Conservation (phyloP, 1,284 basidiomycete genomes). For the Tremellales sp. region DNA sequence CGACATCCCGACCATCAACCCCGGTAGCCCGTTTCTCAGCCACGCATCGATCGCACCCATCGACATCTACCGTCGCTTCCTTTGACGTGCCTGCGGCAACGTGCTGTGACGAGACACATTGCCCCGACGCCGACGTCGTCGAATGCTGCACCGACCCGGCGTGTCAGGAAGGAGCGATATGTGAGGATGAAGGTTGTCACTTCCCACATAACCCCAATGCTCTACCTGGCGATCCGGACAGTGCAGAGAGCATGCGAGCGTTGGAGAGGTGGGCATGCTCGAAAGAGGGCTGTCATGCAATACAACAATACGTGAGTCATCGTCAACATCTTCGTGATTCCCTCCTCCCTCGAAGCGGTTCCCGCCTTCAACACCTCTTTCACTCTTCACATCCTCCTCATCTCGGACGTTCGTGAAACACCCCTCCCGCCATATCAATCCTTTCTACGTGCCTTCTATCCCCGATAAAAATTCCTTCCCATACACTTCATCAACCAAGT, state of each 20-base stretch:
- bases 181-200: slow-evolving; percentile 3
- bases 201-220: not conserved
- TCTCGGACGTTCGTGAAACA: not conserved
- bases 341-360: not conserved
- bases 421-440: too few relatives aligned
- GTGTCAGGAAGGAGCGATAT: slow-evolving; percentile 10
- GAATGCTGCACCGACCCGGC: slow-evolving; percentile 16
- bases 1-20: slow-evolving; percentile 9
- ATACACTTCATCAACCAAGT: not conserved
- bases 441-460: not conserved
- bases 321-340: not conserved
- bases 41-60: not conserved
- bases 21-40: not conserved
- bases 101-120: slow-evolving; percentile 12
- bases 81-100: slow-evolving; percentile 6
- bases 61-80: not conserved
- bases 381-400: not conserved
- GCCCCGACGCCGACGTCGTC: slow-evolving; percentile 14
- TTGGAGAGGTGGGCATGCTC: slow-evolving; percentile 28
- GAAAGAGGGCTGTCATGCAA: slow-evolving; percentile 33
- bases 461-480: not conserved
- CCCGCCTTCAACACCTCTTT: not conserved
- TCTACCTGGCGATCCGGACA: not conserved
- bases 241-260: not conserved
- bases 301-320: slow-evolving; percentile 41